Evolutionary conservation across 352 stramenopile species (phyloP).

Genomic region (Globisporangium radiosum): DNA sequence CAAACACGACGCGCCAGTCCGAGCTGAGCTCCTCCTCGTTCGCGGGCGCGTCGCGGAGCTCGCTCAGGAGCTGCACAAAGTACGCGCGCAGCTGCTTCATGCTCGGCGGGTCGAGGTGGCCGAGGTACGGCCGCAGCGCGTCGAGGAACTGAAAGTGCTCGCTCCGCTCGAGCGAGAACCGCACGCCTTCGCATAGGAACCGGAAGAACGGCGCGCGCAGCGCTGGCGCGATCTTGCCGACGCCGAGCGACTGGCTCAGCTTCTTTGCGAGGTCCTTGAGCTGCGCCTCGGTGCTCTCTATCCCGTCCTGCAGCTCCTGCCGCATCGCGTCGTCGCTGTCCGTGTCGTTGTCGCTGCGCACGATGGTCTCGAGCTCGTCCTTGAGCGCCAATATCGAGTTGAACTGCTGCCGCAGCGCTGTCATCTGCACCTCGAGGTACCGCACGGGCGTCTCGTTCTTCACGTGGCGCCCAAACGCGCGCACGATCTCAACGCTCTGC

Average conservation of each 20-base stretch:
- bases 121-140: slow-evolving; percentile 60
- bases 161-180: slow-evolving; percentile 52
- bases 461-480: slow-evolving; percentile 74
- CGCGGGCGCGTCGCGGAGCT: slow-evolving; percentile 31
- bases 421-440: slow-evolving; percentile 88
- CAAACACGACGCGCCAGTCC: slow-evolving; percentile 53
- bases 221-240: slow-evolving; percentile 60
- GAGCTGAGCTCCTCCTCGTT: slow-evolving; percentile 34
- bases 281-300: slow-evolving; percentile 39
- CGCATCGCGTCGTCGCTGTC: slow-evolving; percentile 28
- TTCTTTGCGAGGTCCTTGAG: slow-evolving; percentile 72
- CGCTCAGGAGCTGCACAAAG: slow-evolving; percentile 55
- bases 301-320: slow-evolving; percentile 52
- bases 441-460: slow-evolving; percentile 69
- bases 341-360: slow-evolving; percentile 16
- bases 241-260: slow-evolving; percentile 74
- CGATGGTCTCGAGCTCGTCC: slow-evolving; percentile 34
- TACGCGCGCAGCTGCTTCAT: slow-evolving; percentile 61
- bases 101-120: slow-evolving; percentile 54
- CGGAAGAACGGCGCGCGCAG: slow-evolving; percentile 72
- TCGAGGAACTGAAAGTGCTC: slow-evolving; percentile 69
- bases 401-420: slow-evolving; percentile 64
- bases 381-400: slow-evolving; percentile 54
- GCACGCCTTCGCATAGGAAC: slow-evolving; percentile 77
- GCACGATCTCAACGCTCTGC: slow-evolving; percentile 58